These are phyloP conservation scores for Aristolochia fimbriata DNA, from an alignment of 164 flowering plant species.

Conservation along the genomic window DNA sequence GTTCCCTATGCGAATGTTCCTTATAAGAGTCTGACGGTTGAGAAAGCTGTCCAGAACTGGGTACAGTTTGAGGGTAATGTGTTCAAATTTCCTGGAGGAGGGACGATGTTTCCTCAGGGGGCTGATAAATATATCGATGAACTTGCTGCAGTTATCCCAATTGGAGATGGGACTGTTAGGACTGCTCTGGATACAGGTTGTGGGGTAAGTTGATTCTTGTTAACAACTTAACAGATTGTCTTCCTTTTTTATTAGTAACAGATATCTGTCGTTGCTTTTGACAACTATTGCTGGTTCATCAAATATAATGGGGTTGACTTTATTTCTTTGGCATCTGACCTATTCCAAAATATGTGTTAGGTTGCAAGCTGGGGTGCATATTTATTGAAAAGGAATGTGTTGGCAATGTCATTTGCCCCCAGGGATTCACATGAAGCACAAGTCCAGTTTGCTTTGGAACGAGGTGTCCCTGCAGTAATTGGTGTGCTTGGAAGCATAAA, in stretches of 20 bases:
- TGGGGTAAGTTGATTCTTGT: constrained; percentile 51
- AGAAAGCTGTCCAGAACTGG: constrained; percentile 95
- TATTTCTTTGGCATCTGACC: constrained; percentile 7
- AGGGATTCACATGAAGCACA: constrained; percentile 92
- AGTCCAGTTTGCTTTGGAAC: constrained; percentile 87
- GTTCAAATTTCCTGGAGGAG: constrained; percentile 96
- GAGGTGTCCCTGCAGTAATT: constrained; percentile 92
- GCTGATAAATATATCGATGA: constrained; percentile 96
- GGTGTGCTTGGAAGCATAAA: constrained; percentile 77
- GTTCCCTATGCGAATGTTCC: constrained; percentile 92
- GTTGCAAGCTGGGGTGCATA: constrained; percentile 99
- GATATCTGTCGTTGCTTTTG: neutral
- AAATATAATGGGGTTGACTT: neutral
- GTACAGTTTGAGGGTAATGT: constrained; percentile 81
- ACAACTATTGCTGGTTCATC: neutral
- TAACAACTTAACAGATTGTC: neutral
- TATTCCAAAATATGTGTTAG: constrained; percentile 22
- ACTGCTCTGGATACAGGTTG: constrained; percentile 97
- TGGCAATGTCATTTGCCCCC: constrained; percentile 94
- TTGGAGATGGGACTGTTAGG: constrained; percentile 73
- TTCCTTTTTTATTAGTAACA: neutral
- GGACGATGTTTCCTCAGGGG: constrained; percentile 98
- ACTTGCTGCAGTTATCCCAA: constrained; percentile 82
- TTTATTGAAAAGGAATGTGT: constrained; percentile 72
- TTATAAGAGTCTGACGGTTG: constrained; percentile 66